phyloP scores from a whole-genome alignment of 2,329 filamentous ascomycete species.

The Hypoxylon sp. region DNA sequence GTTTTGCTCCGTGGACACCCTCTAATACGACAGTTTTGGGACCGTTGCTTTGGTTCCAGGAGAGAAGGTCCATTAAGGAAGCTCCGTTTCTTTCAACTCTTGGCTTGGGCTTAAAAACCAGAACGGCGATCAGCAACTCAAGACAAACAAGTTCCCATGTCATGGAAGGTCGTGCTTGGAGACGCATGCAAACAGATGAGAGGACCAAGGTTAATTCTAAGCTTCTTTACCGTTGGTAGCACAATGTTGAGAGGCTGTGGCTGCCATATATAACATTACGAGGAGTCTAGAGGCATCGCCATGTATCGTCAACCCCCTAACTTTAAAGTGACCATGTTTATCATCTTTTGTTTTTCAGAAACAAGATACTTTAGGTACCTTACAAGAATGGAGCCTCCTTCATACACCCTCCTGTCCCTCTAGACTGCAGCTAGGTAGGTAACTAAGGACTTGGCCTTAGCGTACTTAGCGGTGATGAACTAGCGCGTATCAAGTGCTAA shows the following conservation, averaged over 20 bases:
- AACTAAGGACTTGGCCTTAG: conserved; percentile 10
- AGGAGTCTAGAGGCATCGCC: neutral
- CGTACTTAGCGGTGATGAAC: conserved; percentile 4
- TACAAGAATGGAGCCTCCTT: conserved; percentile 2
- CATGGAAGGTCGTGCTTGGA: neutral
- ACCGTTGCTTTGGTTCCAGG: conserved; percentile 7
- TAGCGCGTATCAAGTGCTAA: conserved; percentile 13
- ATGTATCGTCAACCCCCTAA: neutral
- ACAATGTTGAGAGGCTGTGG: neutral
- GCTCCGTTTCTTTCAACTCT: neutral
- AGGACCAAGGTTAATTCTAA: neutral
- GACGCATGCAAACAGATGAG: neutral
- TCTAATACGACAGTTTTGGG: neutral
- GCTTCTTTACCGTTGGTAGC: neutral
- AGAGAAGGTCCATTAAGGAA: neutral
- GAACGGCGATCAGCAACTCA: neutral
- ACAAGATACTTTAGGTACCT: neutral
- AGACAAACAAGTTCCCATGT: neutral
- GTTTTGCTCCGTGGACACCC: neutral
- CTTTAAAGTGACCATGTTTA: neutral
- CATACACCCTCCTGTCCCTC: conserved; percentile 9
- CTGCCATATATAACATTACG: conserved; percentile 1
- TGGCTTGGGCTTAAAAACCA: neutral
- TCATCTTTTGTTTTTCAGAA: conserved; percentile 3
- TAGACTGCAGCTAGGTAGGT: neutral